phyloP scores from a whole-genome alignment of 495 filamentous ascomycete genomes.

The Neurospora discreta region DNA sequence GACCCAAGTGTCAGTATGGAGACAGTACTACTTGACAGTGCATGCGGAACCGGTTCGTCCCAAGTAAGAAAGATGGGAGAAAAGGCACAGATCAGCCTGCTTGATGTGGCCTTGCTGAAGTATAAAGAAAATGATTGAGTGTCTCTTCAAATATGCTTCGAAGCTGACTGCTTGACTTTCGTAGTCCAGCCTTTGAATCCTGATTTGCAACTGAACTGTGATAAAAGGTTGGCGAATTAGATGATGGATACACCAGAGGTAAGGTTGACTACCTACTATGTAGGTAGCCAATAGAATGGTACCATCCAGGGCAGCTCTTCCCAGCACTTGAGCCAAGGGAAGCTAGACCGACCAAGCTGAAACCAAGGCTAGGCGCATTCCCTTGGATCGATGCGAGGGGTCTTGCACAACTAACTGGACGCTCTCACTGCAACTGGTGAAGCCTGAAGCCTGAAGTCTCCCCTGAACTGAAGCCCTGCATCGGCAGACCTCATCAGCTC shows the following conservation, averaged over 20 bases:
- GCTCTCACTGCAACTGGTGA: background rate
- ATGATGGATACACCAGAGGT: too few relatives aligned
- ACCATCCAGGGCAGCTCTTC: background rate
- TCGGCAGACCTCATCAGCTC: background rate
- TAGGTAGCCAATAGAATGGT: too few relatives aligned
- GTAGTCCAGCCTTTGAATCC: background rate
- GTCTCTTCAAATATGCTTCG: background rate
- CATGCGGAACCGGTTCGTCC: background rate
- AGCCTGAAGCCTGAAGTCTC: background rate
- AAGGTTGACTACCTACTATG: conserved; percentile 31
- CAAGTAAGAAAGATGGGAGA: background rate
- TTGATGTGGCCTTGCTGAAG: background rate
- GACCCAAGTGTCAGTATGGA: background rate
- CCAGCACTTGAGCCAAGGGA: background rate
- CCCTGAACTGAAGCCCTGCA: background rate
- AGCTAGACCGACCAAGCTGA: background rate
- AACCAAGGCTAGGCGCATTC: background rate
- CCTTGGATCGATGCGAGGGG: too few relatives aligned
- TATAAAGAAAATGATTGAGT: background rate
- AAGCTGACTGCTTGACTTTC: background rate
- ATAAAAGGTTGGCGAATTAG: background rate
- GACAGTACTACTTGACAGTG: background rate
- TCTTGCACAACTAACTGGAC: background rate
- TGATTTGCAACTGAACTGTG: background rate
- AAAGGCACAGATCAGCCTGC: background rate